Evolutionary conservation across 192 early-diverging fungal species (phyloP), one percentile per base, ranked within the genome.

Genomic region (Chytriomyces hyalinus): DNA sequence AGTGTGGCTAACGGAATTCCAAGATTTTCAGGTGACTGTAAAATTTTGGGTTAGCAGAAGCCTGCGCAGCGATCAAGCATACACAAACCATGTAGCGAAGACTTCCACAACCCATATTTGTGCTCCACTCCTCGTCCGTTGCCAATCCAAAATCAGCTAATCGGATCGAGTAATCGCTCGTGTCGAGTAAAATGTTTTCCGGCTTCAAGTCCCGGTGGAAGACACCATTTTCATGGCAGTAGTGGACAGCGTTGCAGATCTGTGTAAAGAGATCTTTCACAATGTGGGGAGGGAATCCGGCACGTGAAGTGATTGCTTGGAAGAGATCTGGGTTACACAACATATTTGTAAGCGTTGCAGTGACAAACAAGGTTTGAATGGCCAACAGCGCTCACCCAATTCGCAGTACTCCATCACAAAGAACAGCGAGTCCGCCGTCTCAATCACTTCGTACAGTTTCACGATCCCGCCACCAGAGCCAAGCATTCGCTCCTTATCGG

Each of bases 131-230:
- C 50, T 94, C 84, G 72, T 88, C 86, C 20, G 97, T 97, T n/a
- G 95, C 93, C n/a, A 98, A 88, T 6, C 96, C 96, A 89, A 98
- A 98, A 84, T 98, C 96, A 11, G 95, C 92, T 44, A 98, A 86
- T 84, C 95, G 94, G 6, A 83, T 59, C 6, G 61, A 92, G 77
- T 28, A 85, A 73, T 80, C 66, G 6, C 8, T 22, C 3, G 63
- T 76, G 45, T 64, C 46, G 13, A 67, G 50, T 28, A 49, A 91
- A 17, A 96, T 86, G 70, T 96, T 96, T 83, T 96, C 95, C 6
- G 84, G 84, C 83, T 98, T 97, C 65, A 98, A 79, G 80, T 98
- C 96, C 77, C 97, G 93, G 9, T 96, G 96, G 85, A 93, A 97
- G 50, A 97, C 90, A 65, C 92, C 92, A 50, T 83, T 82, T 2